A percentile compares a stretch with the other conserved stretches of the same genome.
These are phyloP conservation scores for Cladosporium halotolerans DNA, from an alignment of 2,329 filamentous ascomycete species.

Conservation along the genomic window DNA sequence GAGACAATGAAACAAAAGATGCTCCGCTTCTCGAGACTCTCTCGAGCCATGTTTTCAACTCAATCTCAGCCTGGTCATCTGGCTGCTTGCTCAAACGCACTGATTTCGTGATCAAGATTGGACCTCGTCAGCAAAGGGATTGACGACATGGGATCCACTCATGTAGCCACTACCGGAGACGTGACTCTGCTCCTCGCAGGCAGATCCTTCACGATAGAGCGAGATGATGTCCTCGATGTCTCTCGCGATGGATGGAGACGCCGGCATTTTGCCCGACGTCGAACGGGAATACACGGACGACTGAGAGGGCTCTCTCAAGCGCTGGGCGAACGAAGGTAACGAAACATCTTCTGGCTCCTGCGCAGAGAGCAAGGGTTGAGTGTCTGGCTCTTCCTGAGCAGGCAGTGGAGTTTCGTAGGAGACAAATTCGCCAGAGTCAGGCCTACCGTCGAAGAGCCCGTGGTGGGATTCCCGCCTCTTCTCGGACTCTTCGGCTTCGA, in stretches of 20 bases:
- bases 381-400: background rate
- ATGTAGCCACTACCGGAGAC: background rate
- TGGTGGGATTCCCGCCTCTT: no score
- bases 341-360: background rate
- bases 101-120: background rate
- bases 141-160: background rate
- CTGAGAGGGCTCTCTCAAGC: no score
- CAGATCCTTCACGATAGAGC: conserved; percentile 4
- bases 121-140: background rate
- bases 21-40: no score
- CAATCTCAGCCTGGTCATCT: no score
- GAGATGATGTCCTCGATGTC: conserved; percentile 10
- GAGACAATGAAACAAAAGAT: no score
- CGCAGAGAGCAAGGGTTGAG: background rate
- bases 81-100: no score
- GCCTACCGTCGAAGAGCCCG: no score
- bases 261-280: background rate
- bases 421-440: no score
- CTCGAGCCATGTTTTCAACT: no score
- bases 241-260: background rate
- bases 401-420: no score
- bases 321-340: no score
- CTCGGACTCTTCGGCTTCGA: background rate
- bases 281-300: conserved; percentile 2
- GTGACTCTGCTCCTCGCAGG: background rate